Conservation (phyloP, 306 rosid species). For the Arachis hypogaea region DNA sequence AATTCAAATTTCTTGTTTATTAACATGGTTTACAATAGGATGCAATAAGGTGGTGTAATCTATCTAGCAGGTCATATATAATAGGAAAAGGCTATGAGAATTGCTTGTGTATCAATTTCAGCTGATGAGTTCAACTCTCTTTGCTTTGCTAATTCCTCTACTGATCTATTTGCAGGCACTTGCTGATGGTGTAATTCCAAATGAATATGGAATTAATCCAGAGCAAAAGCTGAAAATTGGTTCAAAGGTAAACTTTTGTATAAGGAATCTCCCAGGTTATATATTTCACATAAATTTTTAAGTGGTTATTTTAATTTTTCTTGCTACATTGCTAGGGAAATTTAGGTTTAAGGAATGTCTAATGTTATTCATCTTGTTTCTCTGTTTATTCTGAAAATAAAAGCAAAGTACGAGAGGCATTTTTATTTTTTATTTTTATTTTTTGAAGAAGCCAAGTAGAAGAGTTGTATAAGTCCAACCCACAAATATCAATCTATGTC, state of each 20-base stretch:
- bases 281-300: conserved; percentile 15
- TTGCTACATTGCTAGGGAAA: background rate
- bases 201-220: conserved; percentile 96
- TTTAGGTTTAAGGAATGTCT: no score
- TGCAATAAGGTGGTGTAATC: background rate
- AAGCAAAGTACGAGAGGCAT: no score
- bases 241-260: conserved; percentile 66
- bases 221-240: conserved; percentile 93
- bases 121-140: conserved; percentile 12
- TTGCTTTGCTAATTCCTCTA: conserved; percentile 29
- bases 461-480: no score
- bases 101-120: background rate
- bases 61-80: background rate
- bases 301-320: conserved; percentile 19
- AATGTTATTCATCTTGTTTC: no score
- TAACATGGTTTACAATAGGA: background rate
- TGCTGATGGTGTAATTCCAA: conserved; percentile 98
- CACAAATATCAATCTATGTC: no score
- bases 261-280: conserved; percentile 33
- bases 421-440: no score
- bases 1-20: background rate
- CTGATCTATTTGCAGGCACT: conserved; percentile 65
- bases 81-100: background rate
- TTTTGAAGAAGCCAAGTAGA: no score
- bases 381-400: no score